Percentiles rank a stretch among this genome's conserved stretches.
Evolutionary conservation across 495 filamentous ascomycete species (phyloP).

Genomic region (Aspergillus carlsbadensis): DNA sequence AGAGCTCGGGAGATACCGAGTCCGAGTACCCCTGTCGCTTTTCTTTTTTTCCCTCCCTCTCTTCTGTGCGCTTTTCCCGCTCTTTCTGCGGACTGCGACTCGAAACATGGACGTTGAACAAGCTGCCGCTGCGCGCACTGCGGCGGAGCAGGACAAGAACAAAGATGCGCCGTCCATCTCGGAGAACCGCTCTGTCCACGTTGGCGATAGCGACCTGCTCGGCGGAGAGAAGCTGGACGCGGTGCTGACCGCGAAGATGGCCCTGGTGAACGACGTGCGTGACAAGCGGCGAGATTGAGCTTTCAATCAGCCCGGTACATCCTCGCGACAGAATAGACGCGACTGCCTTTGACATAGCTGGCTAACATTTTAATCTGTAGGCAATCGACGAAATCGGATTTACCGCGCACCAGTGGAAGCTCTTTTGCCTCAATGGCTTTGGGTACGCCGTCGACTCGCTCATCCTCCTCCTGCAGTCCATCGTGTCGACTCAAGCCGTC

Average conservation of each 20-base stretch:
- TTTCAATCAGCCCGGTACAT: neutral
- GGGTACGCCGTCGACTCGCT: slow-evolving; percentile 71
- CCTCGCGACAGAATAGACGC: neutral
- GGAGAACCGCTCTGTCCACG: slow-evolving; percentile 7
- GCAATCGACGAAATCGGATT: slow-evolving; percentile 74
- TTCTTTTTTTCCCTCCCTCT: too few species aligned
- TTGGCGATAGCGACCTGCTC: slow-evolving; percentile 49
- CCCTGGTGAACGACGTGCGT: slow-evolving; percentile 66
- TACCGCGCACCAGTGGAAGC: slow-evolving; percentile 65
- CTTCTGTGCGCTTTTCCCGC: too few species aligned
- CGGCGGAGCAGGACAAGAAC: neutral
- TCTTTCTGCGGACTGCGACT: too few species aligned
- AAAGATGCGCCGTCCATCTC: neutral
- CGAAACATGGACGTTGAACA: slow-evolving; percentile 6
- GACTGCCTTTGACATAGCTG: neutral
- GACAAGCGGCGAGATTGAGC: neutral
- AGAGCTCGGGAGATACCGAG: too few species aligned
- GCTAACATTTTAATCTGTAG: slow-evolving; percentile 29
- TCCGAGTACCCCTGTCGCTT: too few species aligned
- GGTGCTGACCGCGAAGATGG: slow-evolving; percentile 67
- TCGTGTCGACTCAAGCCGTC: slow-evolving; percentile 57
- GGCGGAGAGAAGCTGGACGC: slow-evolving; percentile 54
- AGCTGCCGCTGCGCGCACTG: neutral
- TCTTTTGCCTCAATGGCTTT: slow-evolving; percentile 67
- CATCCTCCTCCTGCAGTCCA: slow-evolving; percentile 64